These are phyloP conservation scores for Pseudonitzschia multiseries DNA, from an alignment of 108 stramenopile genomes.

Conservation along the genomic window DNA sequence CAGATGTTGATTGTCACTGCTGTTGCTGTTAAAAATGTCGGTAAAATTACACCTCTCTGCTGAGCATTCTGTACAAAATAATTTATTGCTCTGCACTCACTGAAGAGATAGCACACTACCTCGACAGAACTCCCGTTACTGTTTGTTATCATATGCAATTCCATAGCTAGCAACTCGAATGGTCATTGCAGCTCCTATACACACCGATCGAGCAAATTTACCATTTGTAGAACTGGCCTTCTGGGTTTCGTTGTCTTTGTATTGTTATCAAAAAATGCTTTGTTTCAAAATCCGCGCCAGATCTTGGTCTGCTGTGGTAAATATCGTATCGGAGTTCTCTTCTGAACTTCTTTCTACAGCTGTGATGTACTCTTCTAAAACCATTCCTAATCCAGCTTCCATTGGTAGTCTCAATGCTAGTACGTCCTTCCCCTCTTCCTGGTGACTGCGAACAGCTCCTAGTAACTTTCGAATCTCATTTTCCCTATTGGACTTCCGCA, in stretches of 20 bases:
- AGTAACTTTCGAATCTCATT: slow-evolving; percentile 14
- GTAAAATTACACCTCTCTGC: no score
- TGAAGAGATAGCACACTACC: no score
- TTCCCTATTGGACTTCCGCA: slow-evolving; percentile 14
- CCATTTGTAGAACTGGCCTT: background rate
- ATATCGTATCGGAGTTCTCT: background rate
- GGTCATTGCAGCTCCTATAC: no score
- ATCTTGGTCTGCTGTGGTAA: slow-evolving; percentile 10
- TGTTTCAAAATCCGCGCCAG: background rate
- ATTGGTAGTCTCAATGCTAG: slow-evolving; percentile 20
- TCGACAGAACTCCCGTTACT: no score
- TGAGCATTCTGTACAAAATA: no score
- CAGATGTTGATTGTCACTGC: no score
- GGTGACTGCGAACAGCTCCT: slow-evolving; percentile 15
- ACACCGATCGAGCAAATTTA: background rate
- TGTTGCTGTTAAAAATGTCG: no score
- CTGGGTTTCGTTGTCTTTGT: background rate
- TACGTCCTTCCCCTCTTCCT: slow-evolving; percentile 17
- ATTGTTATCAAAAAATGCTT: background rate
- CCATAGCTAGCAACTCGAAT: no score
- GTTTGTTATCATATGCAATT: no score
- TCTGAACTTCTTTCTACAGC: background rate
- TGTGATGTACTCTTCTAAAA: slow-evolving; percentile 17
- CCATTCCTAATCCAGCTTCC: slow-evolving; percentile 19
- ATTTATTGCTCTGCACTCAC: no score